Evolutionary conservation across 2,329 filamentous ascomycete species (phyloP).

Genomic region (Botryotinia globosa): DNA sequence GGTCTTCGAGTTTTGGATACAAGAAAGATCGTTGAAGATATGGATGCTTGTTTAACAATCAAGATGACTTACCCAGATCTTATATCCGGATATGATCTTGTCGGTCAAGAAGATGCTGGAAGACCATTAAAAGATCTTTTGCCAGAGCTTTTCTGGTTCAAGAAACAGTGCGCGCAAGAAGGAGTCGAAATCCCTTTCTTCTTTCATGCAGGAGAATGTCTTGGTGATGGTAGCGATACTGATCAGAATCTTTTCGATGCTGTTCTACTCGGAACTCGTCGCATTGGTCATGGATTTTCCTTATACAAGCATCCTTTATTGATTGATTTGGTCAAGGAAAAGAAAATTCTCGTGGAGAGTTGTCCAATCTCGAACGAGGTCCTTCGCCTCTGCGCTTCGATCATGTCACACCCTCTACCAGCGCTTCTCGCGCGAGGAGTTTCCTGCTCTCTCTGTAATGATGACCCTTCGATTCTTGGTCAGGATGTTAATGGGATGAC

Average conservation of each 20-base stretch:
- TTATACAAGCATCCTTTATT: slow-evolving; percentile 89
- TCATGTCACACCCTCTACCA: slow-evolving; percentile 77
- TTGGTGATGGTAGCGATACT: slow-evolving; percentile 72
- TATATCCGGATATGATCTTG: slow-evolving; percentile 84
- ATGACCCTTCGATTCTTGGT: slow-evolving; percentile 85
- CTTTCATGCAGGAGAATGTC: slow-evolving; percentile 84
- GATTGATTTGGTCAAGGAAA: slow-evolving; percentile 83
- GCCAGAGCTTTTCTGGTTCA: slow-evolving; percentile 91
- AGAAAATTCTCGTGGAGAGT: slow-evolving; percentile 81
- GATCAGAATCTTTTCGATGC: slow-evolving; percentile 88
- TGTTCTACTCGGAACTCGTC: slow-evolving; percentile 77
- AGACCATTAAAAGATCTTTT: slow-evolving; percentile 72
- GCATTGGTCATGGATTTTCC: slow-evolving; percentile 87
- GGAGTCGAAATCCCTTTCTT: slow-evolving; percentile 86
- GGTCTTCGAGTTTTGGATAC: slow-evolving; percentile 63
- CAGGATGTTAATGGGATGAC: slow-evolving; percentile 80
- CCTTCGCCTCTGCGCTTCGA: slow-evolving; percentile 71
- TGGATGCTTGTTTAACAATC: slow-evolving; percentile 82
- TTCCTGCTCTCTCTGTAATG: slow-evolving; percentile 79
- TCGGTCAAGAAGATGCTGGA: slow-evolving; percentile 81
- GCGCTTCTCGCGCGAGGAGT: slow-evolving; percentile 83
- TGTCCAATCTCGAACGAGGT: slow-evolving; percentile 92
- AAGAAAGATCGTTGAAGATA: slow-evolving; percentile 68
- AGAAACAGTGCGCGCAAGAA: slow-evolving; percentile 75
- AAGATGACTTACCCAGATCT: slow-evolving; percentile 77